Base-by-base conservation (phyloP, 768 basidiomycete species). In the Tephrocybe rancida region DNA sequence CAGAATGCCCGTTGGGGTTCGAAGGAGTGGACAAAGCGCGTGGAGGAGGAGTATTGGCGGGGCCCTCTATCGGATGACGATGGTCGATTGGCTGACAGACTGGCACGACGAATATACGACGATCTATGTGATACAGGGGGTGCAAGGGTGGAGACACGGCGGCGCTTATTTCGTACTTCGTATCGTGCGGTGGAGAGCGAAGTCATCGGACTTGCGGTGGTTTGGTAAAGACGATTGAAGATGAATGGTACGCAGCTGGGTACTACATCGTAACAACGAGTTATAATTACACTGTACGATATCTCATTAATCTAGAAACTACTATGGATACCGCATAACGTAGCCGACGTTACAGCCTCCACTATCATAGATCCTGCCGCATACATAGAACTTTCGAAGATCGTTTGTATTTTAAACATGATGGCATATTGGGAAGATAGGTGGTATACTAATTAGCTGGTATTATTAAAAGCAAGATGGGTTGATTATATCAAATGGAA, bases 111-210 rank as follows among this genome's bases (percentile, higher is more conserved):
- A 60, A 66, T 68, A 50, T 58, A 58, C 38, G 61, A 64, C 50
- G 73, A 70, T 54, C 61, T 72, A 56, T 67, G 61, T 58, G 63
- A 60, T 25, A 59, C 52, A 41, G 66, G 65, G 56, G 74, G 81
- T 53, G 44, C 67, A 10, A 77, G 77, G 26, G 81, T 81, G 53
- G 67, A 55, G 26, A 68, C 72, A 54, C 68, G 82, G 41, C 69
- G 72, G 64, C 65, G 68, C 46, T 66, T 83, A 27, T 83, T 96
- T 63, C 78, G 92, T 67, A 96, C 95, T 2, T 73, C 82, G 64
- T 96, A 94, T 66, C 80, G 84, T 54, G 90, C 90, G 24, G 92
- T 97, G 1, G 90, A 90, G 70, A 91, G 86, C 70, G 91, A 94
- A 61, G 84, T 92, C 19, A 72, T 88, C 34, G 92, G 90, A 19